Evolutionary conservation across 116 monocot genomes (phyloP).

Genomic region (Zostera marina): DNA sequence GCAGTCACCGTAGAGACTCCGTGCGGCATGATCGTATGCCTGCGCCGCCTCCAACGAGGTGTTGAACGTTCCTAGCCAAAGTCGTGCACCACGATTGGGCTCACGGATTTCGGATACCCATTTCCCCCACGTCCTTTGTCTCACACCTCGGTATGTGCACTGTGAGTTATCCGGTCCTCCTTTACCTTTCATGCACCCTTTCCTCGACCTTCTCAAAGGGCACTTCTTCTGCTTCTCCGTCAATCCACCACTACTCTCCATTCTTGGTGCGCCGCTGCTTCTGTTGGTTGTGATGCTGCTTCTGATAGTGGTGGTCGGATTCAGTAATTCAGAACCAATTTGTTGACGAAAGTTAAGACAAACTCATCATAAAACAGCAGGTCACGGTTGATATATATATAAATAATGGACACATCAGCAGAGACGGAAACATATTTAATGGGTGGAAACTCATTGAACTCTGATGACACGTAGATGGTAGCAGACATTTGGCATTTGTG

Average conservation of each 20-base stretch:
- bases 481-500: background rate
- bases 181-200: conserved; percentile 37
- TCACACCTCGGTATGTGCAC: conserved; percentile 8
- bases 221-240: conserved; percentile 1
- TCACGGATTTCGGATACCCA: conserved; percentile 17
- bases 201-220: conserved; percentile 22
- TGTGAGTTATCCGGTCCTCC: conserved; percentile 23
- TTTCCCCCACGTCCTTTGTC: conserved; percentile 16
- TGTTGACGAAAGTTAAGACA: too few species aligned
- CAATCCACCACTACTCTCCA: background rate
- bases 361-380: too few species aligned
- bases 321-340: too few species aligned
- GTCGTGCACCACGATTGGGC: conserved; percentile 6
- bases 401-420: background rate
- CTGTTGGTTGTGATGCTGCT: too few species aligned
- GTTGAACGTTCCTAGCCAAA: conserved; percentile 12
- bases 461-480: background rate
- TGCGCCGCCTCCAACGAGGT: conserved; percentile 5
- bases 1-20: background rate
- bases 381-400: too few species aligned
- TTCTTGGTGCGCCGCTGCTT: too few species aligned
- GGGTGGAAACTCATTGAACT: background rate
- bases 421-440: background rate
- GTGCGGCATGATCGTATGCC: conserved; percentile 9
- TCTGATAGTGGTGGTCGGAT: too few species aligned